phyloP scores from a whole-genome alignment of 2,329 filamentous ascomycete genomes.

The Cercospora berteroae region DNA sequence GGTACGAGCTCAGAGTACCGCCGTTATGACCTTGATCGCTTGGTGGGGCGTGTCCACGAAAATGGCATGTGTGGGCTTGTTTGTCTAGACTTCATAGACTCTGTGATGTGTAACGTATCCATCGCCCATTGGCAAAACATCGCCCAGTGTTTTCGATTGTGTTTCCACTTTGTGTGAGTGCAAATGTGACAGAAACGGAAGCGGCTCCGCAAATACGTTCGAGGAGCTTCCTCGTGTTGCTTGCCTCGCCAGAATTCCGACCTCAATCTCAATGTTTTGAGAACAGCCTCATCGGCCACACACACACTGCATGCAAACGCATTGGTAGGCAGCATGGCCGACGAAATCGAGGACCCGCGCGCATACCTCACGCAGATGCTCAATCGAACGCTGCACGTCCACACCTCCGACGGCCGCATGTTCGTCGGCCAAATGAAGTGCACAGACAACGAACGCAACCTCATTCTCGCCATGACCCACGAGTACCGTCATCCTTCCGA shows the following conservation, averaged over 20 bases:
- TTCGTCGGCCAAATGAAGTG: conserved; percentile 93
- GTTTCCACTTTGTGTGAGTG: not conserved
- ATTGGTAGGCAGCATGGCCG: conserved; percentile 9
- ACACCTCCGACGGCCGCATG: conserved; percentile 78
- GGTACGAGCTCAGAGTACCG: not conserved
- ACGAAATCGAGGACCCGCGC: conserved; percentile 22
- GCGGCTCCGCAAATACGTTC: not conserved
- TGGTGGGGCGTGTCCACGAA: not conserved
- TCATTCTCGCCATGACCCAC: conserved; percentile 80
- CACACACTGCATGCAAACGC: not conserved
- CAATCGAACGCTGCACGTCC: conserved; percentile 70
- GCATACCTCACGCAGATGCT: conserved; percentile 37
- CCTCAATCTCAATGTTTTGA: not conserved
- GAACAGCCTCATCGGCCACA: not conserved
- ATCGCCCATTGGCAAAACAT: not conserved
- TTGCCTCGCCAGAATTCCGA: not conserved
- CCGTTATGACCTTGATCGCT: not conserved
- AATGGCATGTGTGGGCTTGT: not conserved
- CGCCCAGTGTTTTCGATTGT: not conserved
- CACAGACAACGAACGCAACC: conserved; percentile 80
- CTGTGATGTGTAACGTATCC: not conserved
- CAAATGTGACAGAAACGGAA: not conserved
- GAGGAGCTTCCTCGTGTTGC: not conserved
- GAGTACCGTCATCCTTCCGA: conserved; percentile 76
- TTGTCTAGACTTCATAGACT: not conserved